Conservation (phyloP, 176 grass and related monocot species). For the Dendrocalamus sinicus region DNA sequence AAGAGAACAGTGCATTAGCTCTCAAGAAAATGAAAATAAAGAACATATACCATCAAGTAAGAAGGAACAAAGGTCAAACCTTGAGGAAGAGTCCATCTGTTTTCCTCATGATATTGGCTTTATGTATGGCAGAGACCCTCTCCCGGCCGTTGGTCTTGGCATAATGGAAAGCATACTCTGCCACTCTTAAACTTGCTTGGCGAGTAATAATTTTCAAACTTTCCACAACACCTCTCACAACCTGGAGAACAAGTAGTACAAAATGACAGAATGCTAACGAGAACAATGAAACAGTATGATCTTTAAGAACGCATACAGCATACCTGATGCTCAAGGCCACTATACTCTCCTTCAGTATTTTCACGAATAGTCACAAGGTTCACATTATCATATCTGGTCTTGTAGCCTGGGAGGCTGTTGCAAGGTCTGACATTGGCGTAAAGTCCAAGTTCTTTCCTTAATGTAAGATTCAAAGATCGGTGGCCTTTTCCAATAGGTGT, state of each 20-base stretch:
- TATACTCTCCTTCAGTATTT: slow-evolving; percentile 98
- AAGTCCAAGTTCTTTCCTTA: slow-evolving; percentile 93
- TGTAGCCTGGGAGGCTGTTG: slow-evolving; percentile 88
- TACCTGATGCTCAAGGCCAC: slow-evolving; percentile 98
- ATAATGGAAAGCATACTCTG: slow-evolving; percentile 99
- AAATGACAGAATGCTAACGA: slow-evolving; percentile 26
- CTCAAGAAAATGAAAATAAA: slow-evolving; percentile 19
- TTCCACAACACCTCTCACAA: slow-evolving; percentile 98
- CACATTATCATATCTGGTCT: slow-evolving; percentile 94
- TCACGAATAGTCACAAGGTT: slow-evolving; percentile 98
- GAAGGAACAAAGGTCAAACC: slow-evolving; percentile 52
- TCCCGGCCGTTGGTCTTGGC: slow-evolving; percentile 83
- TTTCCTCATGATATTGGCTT: slow-evolving; percentile 99
- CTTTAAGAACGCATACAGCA: slow-evolving; percentile 39
- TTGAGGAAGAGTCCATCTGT: slow-evolving; percentile 98
- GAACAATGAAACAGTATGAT: slow-evolving; percentile 1
- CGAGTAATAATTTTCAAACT: slow-evolving; percentile 99
- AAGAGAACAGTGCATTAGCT: slow-evolving; percentile 11
- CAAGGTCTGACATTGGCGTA: slow-evolving; percentile 97
- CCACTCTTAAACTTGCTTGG: slow-evolving; percentile 95
- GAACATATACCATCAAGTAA: slow-evolving; percentile 12
- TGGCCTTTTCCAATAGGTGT: slow-evolving; percentile 99
- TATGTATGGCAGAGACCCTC: slow-evolving; percentile 95
- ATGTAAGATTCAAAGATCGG: slow-evolving; percentile 91
- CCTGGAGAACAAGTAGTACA: slow-evolving; percentile 50